phyloP scores from a whole-genome alignment of 345 rosid species.

The Trapa incisa region DNA sequence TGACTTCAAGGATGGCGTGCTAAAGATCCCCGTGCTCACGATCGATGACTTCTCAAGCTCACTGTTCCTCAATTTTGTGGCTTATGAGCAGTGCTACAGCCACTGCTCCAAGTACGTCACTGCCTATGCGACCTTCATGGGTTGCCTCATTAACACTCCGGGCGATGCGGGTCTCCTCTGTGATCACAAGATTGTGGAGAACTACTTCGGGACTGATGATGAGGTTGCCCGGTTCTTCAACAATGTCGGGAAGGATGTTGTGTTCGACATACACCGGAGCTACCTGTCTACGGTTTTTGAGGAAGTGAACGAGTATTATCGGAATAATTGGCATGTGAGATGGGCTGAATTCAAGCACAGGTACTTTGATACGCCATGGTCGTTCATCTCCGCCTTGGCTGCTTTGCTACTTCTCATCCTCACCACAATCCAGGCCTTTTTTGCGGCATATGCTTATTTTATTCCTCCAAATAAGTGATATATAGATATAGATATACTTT shows the following conservation, averaged over 20 bases:
- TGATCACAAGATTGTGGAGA: conserved; percentile 34
- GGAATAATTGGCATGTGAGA: conserved; percentile 29
- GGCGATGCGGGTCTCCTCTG: conserved; percentile 38
- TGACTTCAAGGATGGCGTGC: conserved; percentile 26
- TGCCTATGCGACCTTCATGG: conserved; percentile 37
- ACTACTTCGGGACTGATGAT: conserved; percentile 41
- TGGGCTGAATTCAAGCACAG: conserved; percentile 44
- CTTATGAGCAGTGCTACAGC: conserved; percentile 40
- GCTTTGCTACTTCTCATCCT: conserved; percentile 33
- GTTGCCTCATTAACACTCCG: conserved; percentile 37
- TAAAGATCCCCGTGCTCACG: conserved; percentile 33
- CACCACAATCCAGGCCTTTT: conserved; percentile 32
- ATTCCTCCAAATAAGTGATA: conserved; percentile 5
- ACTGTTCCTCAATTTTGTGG: conserved; percentile 35
- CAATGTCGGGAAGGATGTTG: conserved; percentile 36
- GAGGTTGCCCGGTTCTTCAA: conserved; percentile 36
- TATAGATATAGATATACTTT: background rate
- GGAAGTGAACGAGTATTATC: conserved; percentile 36
- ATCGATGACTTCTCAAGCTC: conserved; percentile 31
- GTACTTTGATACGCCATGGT: conserved; percentile 51
- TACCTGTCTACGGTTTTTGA: conserved; percentile 29
- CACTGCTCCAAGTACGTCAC: conserved; percentile 36
- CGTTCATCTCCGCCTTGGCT: conserved; percentile 40
- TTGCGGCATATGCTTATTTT: conserved; percentile 19
- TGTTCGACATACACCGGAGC: conserved; percentile 25